phyloP scores from a whole-genome alignment of 441 rosid genomes.

The Corymbia calophylla region DNA sequence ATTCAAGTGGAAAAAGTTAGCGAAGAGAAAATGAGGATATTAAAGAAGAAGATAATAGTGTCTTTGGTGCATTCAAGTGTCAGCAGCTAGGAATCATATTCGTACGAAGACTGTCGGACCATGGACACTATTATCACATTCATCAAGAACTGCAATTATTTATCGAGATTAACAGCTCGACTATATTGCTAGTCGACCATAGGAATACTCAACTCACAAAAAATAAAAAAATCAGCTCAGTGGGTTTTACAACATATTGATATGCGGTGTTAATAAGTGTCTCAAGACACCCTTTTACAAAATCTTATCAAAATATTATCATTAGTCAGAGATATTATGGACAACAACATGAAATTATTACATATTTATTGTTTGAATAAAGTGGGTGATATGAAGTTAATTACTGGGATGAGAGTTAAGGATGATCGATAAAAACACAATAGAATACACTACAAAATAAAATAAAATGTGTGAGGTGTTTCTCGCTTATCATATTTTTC shows the following conservation, averaged over 20 bases:
- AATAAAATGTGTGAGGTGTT: neutral
- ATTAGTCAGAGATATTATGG: neutral
- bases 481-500: neutral
- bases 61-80: neutral
- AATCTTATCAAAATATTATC: no score
- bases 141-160: neutral
- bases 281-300: accelerated
- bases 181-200: no score
- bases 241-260: accelerated
- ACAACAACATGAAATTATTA: neutral
- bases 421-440: neutral
- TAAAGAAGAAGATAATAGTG: neutral
- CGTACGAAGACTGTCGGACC: neutral
- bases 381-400: no score
- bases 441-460: neutral
- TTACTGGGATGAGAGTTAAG: accelerated
- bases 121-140: neutral
- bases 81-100: no score
- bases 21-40: neutral
- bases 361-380: neutral
- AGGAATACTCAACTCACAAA: neutral
- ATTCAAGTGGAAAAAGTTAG: neutral
- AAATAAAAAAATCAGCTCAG: accelerated
- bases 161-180: no score
- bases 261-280: no score